A percentile compares a stretch with the other conserved stretches of the same genome.
phyloP scores from a whole-genome alignment of 2,329 filamentous ascomycete species.

The Metarhizium brunneum region DNA sequence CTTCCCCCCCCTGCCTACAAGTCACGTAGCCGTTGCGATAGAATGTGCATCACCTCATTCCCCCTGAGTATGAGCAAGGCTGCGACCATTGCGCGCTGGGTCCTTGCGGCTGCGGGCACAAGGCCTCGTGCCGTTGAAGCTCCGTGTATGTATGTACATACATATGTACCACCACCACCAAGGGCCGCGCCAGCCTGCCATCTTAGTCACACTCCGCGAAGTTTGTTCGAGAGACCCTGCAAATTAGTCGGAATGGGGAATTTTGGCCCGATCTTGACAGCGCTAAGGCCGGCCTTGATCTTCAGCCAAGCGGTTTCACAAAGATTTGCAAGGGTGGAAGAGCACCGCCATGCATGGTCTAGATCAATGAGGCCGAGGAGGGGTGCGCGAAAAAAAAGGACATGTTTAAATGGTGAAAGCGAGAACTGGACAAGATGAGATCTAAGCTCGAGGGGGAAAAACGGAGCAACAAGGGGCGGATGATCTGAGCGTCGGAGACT shows the following conservation, averaged over 20 bases:
- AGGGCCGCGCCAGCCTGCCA: not conserved
- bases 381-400: not conserved
- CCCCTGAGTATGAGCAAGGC: not conserved
- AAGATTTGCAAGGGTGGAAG: not conserved
- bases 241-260: not conserved
- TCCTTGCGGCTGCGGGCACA: not conserved
- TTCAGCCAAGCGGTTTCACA: not conserved
- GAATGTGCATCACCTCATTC: not conserved
- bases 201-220: not conserved
- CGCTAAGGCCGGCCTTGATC: not conserved
- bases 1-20: not conserved
- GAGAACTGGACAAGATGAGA: not conserved
- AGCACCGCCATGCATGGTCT: not conserved
- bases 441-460: not conserved
- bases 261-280: not conserved
- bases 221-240: not conserved
- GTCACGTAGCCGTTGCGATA: not conserved
- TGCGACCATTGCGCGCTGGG: not conserved
- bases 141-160: not conserved
- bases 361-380: not conserved
- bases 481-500: too few species aligned
- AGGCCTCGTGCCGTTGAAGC: not conserved
- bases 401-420: not conserved
- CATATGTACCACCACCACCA: not conserved
- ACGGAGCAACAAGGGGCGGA: not conserved